Conservation (phyloP, 257 asterid genomes). For the Leonotis leonurus region DNA sequence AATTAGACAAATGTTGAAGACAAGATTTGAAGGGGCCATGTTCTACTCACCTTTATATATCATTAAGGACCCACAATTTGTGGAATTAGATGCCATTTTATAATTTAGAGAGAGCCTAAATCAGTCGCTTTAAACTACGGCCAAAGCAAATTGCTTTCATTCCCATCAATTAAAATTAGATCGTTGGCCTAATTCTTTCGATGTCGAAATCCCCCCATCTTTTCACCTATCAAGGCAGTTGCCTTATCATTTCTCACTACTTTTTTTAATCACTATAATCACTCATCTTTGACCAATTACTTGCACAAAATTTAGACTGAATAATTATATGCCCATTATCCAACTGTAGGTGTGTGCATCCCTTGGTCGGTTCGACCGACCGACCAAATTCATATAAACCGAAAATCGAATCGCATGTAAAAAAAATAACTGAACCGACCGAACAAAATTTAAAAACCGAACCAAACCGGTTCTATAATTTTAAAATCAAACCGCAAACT, state of each 20-base stretch:
- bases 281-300: neutral
- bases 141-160: conserved; percentile 13
- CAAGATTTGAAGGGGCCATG: conserved; percentile 36
- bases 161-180: conserved; percentile 22
- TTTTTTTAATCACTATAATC: neutral
- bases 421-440: too few relatives aligned
- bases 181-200: conserved; percentile 19
- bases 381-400: too few relatives aligned
- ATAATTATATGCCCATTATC: too few relatives aligned
- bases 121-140: conserved; percentile 24
- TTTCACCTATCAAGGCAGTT: conserved; percentile 29
- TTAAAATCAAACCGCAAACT: too few relatives aligned
- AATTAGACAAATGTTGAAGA: conserved; percentile 18
- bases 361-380: too few relatives aligned
- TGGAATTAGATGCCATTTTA: conserved; percentile 31
- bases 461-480: too few relatives aligned
- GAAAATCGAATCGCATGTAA: too few relatives aligned
- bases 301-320: neutral
- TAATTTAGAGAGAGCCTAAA: conserved; percentile 26
- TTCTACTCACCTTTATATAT: conserved; percentile 17
- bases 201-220: conserved; percentile 20
- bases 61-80: conserved; percentile 39
- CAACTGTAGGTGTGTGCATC: too few relatives aligned
- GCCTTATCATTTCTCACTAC: conserved; percentile 29
- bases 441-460: too few relatives aligned